Percentiles rank a stretch among this genome's conserved stretches.
Evolutionary conservation across 164 flowering plant species (phyloP).

Genomic region (Pachysandra terminalis): DNA sequence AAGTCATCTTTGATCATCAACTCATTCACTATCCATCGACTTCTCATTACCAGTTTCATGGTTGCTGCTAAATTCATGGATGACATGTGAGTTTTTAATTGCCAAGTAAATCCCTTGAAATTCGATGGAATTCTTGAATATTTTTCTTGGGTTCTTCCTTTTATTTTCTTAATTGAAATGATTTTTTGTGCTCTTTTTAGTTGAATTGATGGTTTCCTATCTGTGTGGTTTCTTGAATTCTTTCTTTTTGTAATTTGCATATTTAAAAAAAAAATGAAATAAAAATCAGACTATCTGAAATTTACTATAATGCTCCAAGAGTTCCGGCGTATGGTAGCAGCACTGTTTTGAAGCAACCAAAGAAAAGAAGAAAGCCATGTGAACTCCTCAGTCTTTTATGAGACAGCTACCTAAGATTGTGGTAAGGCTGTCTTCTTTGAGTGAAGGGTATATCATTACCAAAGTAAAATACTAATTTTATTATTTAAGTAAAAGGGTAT

Average conservation of each 20-base stretch:
- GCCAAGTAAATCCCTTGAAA: too few relatives aligned
- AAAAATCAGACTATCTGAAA: background rate
- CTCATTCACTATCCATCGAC: constrained; percentile 64
- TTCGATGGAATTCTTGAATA: background rate
- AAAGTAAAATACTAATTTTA: too few relatives aligned
- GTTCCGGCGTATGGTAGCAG: background rate
- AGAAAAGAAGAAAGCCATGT: background rate
- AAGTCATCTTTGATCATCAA: constrained; percentile 54
- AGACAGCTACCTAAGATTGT: background rate
- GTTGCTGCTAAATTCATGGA: too few relatives aligned
- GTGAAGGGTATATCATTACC: background rate
- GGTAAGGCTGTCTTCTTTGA: background rate
- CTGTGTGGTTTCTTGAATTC: background rate
- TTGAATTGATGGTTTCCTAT: too few relatives aligned
- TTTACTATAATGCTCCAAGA: background rate
- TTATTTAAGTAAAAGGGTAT: too few relatives aligned
- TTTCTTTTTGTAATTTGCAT: too few relatives aligned
- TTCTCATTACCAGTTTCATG: constrained; percentile 71
- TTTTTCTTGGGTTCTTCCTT: background rate
- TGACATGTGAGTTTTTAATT: constrained; percentile 69
- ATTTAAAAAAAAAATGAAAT: too few relatives aligned
- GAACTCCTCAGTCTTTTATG: too few relatives aligned
- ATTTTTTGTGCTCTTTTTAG: too few relatives aligned
- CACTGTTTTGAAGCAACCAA: too few relatives aligned
- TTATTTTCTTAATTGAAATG: too few relatives aligned